These are phyloP conservation scores for Triticum timopheevii DNA, from an alignment of 176 grass and related monocot species.

Conservation along the genomic window DNA sequence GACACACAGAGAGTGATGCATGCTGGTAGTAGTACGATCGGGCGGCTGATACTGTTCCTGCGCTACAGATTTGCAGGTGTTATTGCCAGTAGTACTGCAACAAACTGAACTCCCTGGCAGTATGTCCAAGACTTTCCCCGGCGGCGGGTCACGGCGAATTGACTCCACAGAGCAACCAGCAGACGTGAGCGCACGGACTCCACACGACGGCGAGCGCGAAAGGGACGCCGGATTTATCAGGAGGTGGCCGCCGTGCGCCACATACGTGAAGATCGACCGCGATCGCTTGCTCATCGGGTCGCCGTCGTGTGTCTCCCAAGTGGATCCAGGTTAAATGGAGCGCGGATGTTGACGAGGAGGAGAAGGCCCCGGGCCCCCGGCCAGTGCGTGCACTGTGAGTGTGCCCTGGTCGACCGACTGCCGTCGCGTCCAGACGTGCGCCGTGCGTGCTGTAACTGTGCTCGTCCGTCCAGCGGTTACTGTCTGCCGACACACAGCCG, in stretches of 20 bases:
- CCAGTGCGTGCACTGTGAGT: too few species aligned
- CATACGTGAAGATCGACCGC: neutral
- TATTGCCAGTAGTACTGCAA: neutral
- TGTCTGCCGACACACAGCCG: slow-evolving; percentile 11
- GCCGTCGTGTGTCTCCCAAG: neutral
- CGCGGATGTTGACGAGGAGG: neutral
- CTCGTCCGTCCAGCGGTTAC: neutral
- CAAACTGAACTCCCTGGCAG: neutral
- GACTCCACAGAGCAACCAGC: slow-evolving; percentile 9
- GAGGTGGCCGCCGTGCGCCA: neutral
- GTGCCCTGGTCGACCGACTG: neutral
- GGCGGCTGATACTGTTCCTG: neutral
- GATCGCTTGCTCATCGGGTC: neutral
- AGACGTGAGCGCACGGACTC: slow-evolving; percentile 12
- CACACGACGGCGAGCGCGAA: neutral
- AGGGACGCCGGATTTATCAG: neutral
- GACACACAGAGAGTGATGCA: neutral
- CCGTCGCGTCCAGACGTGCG: neutral
- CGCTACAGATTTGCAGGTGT: neutral
- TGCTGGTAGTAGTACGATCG: neutral
- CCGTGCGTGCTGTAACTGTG: slow-evolving; percentile 20
- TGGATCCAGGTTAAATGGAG: neutral
- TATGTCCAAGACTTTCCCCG: neutral
- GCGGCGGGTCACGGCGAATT: slow-evolving; percentile 19
- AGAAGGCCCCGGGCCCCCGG: too few species aligned